Percentiles rank a stretch among this genome's conserved stretches.
Conservation (phyloP, 495 filamentous ascomycete genomes). For the Penicillium salamii region DNA sequence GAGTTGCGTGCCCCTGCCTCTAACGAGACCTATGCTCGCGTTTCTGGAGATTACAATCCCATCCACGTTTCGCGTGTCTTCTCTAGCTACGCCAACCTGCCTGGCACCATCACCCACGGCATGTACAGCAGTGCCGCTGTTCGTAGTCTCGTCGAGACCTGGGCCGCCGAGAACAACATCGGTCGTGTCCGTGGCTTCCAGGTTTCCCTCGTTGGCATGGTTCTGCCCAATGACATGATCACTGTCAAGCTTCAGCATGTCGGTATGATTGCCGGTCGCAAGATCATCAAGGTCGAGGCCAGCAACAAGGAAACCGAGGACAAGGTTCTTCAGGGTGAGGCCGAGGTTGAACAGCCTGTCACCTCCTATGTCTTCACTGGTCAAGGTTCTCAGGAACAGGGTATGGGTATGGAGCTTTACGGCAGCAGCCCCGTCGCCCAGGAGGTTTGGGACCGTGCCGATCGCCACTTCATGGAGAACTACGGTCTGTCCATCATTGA, state of each 20-base stretch:
- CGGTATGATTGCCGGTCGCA: constrained; percentile 95
- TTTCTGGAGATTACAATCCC: constrained; percentile 97
- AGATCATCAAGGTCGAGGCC: constrained; percentile 98
- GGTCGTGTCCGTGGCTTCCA: constrained; percentile 97
- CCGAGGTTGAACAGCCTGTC: constrained; percentile 97
- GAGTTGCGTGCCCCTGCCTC: constrained; percentile 87
- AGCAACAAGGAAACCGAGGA: constrained; percentile 92
- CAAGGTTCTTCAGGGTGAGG: constrained; percentile 90
- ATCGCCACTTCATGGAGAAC: constrained; percentile 97
- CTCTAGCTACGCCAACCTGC: constrained; percentile 88
- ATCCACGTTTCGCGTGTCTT: constrained; percentile 98
- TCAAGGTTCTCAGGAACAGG: constrained; percentile 96
- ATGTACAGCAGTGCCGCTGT: constrained; percentile 99
- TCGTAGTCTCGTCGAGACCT: constrained; percentile 96
- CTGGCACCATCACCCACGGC: constrained; percentile 95
- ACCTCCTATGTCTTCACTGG: constrained; percentile 98
- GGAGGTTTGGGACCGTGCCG: constrained; percentile 97
- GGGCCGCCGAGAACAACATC: constrained; percentile 98
- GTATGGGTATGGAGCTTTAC: constrained; percentile 99
- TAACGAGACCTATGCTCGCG: constrained; percentile 96
- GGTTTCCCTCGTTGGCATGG: constrained; percentile 94
- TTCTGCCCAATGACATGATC: constrained; percentile 92
- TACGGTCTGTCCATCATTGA: constrained; percentile 98
- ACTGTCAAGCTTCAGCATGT: constrained; percentile 92
- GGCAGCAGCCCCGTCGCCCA: constrained; percentile 85